Base-by-base conservation (phyloP, 2,329 filamentous ascomycete species). In the Tolypocladium paradoxum region DNA sequence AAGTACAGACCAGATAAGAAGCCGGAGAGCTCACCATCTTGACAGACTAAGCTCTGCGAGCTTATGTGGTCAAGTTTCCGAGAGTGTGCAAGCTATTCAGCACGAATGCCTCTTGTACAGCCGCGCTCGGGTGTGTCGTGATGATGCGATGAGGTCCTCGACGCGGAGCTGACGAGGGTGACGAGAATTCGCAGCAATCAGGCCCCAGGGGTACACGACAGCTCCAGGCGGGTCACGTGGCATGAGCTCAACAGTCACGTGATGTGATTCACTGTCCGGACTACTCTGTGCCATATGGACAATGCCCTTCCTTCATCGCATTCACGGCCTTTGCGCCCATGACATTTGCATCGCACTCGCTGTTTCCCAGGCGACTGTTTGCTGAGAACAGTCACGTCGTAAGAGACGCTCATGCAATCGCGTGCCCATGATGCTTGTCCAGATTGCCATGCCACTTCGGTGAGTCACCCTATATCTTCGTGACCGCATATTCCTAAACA, bases 121-220 rank as follows among this genome's bases (percentile, higher is more conserved):
- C 16, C 9, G 43, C 18, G 18, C 18, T 47, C 18, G 53, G 54
- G 58, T 52, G 54, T 53, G 56, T 58, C 53, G 58, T 58, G 51
- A 57, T 58, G 56, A 65, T 47, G 31, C 43, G 43, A 20, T 31
- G 18, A 20, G 27, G 18, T 46, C 27, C 11, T 46, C 31, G 24
- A 8, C 43, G 18, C 16, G 4, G 27, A n/a, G 18, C 27, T n/a
- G 43, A 18, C n/a, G 27, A 31, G 43, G 58, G 57, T 60, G 59
- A 57, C 63, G 57, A 57, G 55, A 56, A 56, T 62, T 63, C 58
- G 56, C 55, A 56, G 43, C 58, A 56, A 64, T 64, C 64, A 74
- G 72, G 72, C 72, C 68, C 65, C 72, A 73, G 71, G 62, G 65
- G 68, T 68, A 73, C 71, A 72, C 72, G 72, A 73, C 71, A 70